Percentiles rank a stretch among this genome's conserved stretches.
Conservation (phyloP, 768 basidiomycete genomes). For the Polyporus arcularius region DNA sequence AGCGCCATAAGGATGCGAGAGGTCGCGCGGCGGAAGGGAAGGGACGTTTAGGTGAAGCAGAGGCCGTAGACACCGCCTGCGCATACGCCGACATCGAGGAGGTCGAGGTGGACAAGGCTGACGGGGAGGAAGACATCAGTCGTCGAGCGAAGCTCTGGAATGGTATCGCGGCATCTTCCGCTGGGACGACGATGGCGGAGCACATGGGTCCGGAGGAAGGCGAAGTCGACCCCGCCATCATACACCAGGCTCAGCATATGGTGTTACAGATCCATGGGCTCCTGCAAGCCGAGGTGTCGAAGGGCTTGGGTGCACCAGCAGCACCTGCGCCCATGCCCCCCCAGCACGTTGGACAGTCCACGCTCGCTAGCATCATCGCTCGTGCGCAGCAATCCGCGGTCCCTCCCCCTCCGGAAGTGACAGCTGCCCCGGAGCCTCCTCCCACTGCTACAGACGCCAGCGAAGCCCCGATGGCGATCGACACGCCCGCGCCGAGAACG, state of each 20-base stretch:
- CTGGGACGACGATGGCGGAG: constrained; percentile 6
- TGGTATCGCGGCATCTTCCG: constrained; percentile 48
- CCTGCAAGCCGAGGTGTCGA: constrained; percentile 59
- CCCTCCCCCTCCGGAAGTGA: constrained; percentile 6
- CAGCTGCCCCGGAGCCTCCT: neutral
- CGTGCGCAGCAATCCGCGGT: constrained; percentile 57
- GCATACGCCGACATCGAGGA: constrained; percentile 52
- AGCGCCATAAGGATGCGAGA: constrained; percentile 69
- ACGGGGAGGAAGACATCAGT: constrained; percentile 39
- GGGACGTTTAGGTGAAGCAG: constrained; percentile 27
- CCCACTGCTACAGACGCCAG: constrained; percentile 11
- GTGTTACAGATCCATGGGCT: constrained; percentile 57
- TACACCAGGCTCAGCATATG: constrained; percentile 51
- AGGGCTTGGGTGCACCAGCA: constrained; percentile 43
- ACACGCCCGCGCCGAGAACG: neutral
- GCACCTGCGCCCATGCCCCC: constrained; percentile 29
- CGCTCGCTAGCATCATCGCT: constrained; percentile 71
- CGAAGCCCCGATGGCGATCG: constrained; percentile 12
- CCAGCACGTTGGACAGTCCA: constrained; percentile 60
- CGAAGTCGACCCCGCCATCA: constrained; percentile 51
- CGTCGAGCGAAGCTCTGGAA: constrained; percentile 70
- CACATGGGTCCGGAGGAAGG: constrained; percentile 54
- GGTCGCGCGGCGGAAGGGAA: constrained; percentile 50
- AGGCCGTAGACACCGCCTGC: constrained; percentile 39
- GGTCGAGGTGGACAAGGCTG: constrained; percentile 58